Conservation (phyloP, 169 alveolate species). For the Cryptosporidium viatorum region DNA sequence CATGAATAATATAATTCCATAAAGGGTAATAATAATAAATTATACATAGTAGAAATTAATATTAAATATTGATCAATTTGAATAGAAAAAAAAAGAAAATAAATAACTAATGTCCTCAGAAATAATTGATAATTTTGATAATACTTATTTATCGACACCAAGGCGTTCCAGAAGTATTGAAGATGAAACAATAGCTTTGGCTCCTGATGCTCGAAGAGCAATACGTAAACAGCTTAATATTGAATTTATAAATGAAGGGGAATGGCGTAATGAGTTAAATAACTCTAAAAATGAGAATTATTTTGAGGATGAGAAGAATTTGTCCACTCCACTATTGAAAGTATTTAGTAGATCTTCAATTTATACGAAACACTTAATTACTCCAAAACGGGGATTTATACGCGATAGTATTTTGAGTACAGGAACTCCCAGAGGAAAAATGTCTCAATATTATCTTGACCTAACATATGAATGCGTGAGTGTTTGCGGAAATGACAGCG, state of each 20-base stretch:
- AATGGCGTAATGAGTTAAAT: not conserved
- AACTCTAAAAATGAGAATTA: conserved; percentile 15
- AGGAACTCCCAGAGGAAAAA: conserved; percentile 19
- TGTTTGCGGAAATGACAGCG: conserved; percentile 26
- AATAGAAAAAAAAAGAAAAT: no score
- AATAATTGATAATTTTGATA: not conserved
- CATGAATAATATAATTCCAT: not conserved
- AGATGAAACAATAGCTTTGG: conserved; percentile 33
- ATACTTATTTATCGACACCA: conserved; percentile 36
- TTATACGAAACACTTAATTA: not conserved
- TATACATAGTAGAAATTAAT: not conserved
- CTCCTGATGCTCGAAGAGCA: conserved; percentile 72
- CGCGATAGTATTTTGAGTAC: conserved; percentile 64
- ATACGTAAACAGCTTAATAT: not conserved
- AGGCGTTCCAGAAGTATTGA: conserved; percentile 23
- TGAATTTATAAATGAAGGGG: not conserved
- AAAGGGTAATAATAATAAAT: not conserved
- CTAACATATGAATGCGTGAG: conserved; percentile 2
- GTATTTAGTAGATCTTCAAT: conserved; percentile 14
- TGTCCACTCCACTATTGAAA: not conserved
- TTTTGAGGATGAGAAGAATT: not conserved
- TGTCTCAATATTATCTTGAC: not conserved
- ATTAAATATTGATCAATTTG: not conserved
- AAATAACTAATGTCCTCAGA: not conserved
- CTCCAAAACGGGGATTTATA: conserved; percentile 18